Conservation (phyloP, 73 alveolate species). For the Tetrahymena borealis region DNA sequence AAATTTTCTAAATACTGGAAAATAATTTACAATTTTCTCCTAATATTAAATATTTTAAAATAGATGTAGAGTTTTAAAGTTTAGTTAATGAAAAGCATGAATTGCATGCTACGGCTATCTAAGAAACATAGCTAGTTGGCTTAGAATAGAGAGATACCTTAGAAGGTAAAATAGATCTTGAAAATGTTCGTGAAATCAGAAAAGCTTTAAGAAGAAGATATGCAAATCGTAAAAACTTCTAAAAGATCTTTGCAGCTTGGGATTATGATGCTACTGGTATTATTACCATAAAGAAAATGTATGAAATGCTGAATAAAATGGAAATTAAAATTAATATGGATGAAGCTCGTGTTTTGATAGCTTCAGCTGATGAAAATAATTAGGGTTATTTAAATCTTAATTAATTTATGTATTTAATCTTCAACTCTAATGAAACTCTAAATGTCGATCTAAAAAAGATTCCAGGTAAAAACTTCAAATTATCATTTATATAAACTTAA, state of each 20-base stretch:
- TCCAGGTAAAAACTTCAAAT: slow-evolving; percentile 3
- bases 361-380: slow-evolving; percentile 81
- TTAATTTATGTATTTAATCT: slow-evolving; percentile 85
- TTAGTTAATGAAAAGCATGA: slow-evolving; percentile 17
- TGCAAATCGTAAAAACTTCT: slow-evolving; percentile 75
- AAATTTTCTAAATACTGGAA: neutral
- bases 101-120: slow-evolving; percentile 59
- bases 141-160: slow-evolving; percentile 65
- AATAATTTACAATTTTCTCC: neutral
- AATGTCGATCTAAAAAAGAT: slow-evolving; percentile 59
- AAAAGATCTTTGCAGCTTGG: slow-evolving; percentile 85
- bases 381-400: slow-evolving; percentile 67
- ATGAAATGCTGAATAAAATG: slow-evolving; percentile 78
- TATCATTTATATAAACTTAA: neutral
- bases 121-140: slow-evolving; percentile 79
- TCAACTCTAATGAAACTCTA: slow-evolving; percentile 55
- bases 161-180: slow-evolving; percentile 86
- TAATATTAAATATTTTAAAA: neutral
- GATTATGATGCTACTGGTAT: slow-evolving; percentile 71
- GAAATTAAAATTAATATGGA: slow-evolving; percentile 84
- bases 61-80: neutral
- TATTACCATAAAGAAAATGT: slow-evolving; percentile 66
- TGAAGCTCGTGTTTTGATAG: slow-evolving; percentile 84
- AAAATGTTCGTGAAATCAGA: slow-evolving; percentile 83
- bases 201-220: slow-evolving; percentile 88